Evolutionary conservation across 371 early-diverging fungal genomes (phyloP).

Genomic region (Mortierella sp.): DNA sequence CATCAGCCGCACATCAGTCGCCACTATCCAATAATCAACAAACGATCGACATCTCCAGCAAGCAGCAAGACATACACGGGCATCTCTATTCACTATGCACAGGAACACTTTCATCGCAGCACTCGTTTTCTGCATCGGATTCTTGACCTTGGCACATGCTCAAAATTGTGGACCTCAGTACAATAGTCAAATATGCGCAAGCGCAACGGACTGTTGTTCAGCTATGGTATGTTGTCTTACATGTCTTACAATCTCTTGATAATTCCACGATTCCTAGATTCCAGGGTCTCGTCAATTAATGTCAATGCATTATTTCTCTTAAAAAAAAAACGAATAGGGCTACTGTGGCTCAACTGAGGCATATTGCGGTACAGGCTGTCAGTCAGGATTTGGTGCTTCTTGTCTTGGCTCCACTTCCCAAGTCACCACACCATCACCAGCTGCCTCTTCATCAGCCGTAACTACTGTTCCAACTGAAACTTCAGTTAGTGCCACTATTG

Average conservation of each 20-base stretch:
- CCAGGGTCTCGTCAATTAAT: background rate
- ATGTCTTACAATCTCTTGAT: too few relatives aligned
- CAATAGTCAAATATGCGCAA: background rate
- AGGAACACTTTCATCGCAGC: slow-evolving; percentile 14
- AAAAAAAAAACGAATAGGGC: slow-evolving; percentile 23
- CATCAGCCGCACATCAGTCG: background rate
- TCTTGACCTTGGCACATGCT: slow-evolving; percentile 31
- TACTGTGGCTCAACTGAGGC: slow-evolving; percentile 18
- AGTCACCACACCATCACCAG: background rate
- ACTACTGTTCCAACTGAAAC: background rate
- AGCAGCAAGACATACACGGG: background rate
- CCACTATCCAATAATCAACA: too few relatives aligned
- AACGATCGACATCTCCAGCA: background rate
- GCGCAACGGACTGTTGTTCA: slow-evolving; percentile 26
- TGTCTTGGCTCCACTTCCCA: slow-evolving; percentile 4
- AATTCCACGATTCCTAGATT: too few relatives aligned
- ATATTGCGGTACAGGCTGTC: slow-evolving; percentile 47
- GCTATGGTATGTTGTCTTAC: slow-evolving; percentile 16
- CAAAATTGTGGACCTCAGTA: slow-evolving; percentile 27
- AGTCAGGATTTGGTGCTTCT: slow-evolving; percentile 21
- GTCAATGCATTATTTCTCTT: background rate
- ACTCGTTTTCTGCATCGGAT: slow-evolving; percentile 21
- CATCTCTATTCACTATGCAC: slow-evolving; percentile 18
- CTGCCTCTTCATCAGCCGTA: background rate
- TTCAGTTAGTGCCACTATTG: background rate